Evolutionary conservation across 2,329 filamentous ascomycete genomes (phyloP), one percentile per base, ranked within the genome.

Genomic region (Arthroderma uncinatum): DNA sequence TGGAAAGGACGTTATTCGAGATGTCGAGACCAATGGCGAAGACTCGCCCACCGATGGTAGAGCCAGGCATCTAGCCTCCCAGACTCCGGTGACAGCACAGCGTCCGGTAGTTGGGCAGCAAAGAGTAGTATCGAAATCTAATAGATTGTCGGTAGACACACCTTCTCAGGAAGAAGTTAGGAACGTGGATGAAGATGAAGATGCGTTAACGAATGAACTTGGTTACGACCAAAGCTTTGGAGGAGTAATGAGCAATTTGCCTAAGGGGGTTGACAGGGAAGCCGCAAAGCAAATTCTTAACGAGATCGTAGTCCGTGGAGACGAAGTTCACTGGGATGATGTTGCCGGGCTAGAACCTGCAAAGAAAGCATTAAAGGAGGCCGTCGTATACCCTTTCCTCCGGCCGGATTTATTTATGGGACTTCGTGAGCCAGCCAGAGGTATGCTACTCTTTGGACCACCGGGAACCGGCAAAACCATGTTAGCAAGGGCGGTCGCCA

Each of bases 381-480:
- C 90, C 0, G 93, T 98, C 1, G 92, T 98, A 1, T 98, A 98
- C 66, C 93, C 93, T 0, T 97, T 98, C 68, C 76, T 98, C 9
- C 86, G 93, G 1, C 93, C 93, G 1, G 93, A 98, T 71, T 75
- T 98, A 1, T 98, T 98, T 74, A 93, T 92, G 81, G 93, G 93
- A 0, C 78, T 98, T 9, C 86, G 93, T 39, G 93, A 98, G 68
- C 93, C 93, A 19, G 92, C 93, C 12, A 80, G 90, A 58, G 93
- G 93, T 4, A 97, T 98, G 89, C 78, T 98, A 1, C 78, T 98
- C 1, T 98, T 98, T 67, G 93, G 93, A 0, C 93, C 93, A 1
- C 93, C 93, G 0, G 93, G 93, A n/a, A 98, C 93, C 0, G 93
- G 93, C 55, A 98, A 98, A 72, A 98, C 93, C 0, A 98, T 98